Base-by-base conservation (phyloP, 1,284 basidiomycete species). In the Gomphus bonarii region DNA sequence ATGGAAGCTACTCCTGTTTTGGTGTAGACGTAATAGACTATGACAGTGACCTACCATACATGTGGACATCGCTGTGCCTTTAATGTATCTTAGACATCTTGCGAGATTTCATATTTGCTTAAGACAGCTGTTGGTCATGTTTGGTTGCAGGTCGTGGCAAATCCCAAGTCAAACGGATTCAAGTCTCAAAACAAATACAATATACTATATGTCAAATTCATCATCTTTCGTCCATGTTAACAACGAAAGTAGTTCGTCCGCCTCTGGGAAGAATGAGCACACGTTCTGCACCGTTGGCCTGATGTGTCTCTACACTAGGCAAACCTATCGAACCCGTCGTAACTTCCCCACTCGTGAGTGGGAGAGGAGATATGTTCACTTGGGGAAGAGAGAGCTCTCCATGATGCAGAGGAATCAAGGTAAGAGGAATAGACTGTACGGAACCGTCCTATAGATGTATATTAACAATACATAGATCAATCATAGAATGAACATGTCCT, bases 371-470 rank as follows among this genome's bases (percentile, higher is more conserved):
- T 20, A 92, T 76, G 12, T 71, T 67, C n/a, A 91, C 74, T 63
- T 81, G 83, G 0, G 89, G 89, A 11, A 92, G 72, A 18, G 73
- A 65, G 22, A 91, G 73, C 62, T 88, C 78, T 14, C 89, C 88
- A 59, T 91, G 85, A 61, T 85, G 85, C 16, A 92, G 68, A 0
- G 90, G 86, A 62, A 92, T 82, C 25, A 92, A 70, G 0, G 86
- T 88, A 43, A 92, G 71, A 1, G 80, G 75, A 0, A 81, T 72
- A 1, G 72, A 74, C 61, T 80, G 75, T 0, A 75, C 79, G 35
- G 69, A 73, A 9, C 76, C 79, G 61, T 89, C 78, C 85, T 88
- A 56, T 14, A 33, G 48, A 55, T 63, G 55, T 56, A 36, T 25
- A 40, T 59, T 1, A 51, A 18, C 11, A 20, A 35, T 9, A 11